Percentiles rank a stretch among this genome's conserved stretches.
Conservation (phyloP, 2,329 filamentous ascomycete species). For the Elsinoe necatrix region DNA sequence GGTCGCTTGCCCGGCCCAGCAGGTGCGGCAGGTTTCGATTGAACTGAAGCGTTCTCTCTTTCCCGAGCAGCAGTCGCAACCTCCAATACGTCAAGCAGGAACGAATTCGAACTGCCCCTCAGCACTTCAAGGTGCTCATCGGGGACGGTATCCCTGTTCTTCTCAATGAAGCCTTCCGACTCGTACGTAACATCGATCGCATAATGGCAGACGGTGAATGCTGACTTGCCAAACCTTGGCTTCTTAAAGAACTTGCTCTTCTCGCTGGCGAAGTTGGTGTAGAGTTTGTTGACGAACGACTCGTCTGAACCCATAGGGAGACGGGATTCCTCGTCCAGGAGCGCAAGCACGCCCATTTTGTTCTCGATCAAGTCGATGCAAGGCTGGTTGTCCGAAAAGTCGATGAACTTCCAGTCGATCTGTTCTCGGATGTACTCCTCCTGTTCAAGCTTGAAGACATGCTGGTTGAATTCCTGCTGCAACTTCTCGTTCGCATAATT, state of each 20-base stretch:
- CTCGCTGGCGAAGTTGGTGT: slow-evolving; percentile 81
- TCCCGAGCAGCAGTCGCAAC: slow-evolving; percentile 81
- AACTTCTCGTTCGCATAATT: slow-evolving; percentile 99
- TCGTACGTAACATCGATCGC: slow-evolving; percentile 97
- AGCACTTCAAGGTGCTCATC: slow-evolving; percentile 97
- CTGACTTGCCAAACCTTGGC: slow-evolving; percentile 90
- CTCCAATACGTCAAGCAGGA: slow-evolving; percentile 75
- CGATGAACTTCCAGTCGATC: slow-evolving; percentile 99
- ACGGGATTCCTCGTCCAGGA: slow-evolving; percentile 92
- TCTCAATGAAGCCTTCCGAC: slow-evolving; percentile 98
- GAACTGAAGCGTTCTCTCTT: slow-evolving; percentile 59
- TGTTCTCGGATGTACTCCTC: slow-evolving; percentile 94
- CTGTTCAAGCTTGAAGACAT: slow-evolving; percentile 98
- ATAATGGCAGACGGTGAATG: slow-evolving; percentile 98
- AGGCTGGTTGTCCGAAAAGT: slow-evolving; percentile 98
- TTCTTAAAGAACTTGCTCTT: slow-evolving; percentile 99
- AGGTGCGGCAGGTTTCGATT: slow-evolving; percentile 57
- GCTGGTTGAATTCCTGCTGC: slow-evolving; percentile 98
- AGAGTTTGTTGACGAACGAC: slow-evolving; percentile 90
- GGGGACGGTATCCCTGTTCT: slow-evolving; percentile 96
- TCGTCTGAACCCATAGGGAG: slow-evolving; percentile 96
- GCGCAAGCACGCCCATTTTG: slow-evolving; percentile 78
- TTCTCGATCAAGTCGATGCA: slow-evolving; percentile 98
- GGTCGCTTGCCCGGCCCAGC: slow-evolving; percentile 69
- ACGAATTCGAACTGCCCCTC: slow-evolving; percentile 71